Conservation (phyloP, 2,329 filamentous ascomycete genomes). For the Penicillium capsulatum region DNA sequence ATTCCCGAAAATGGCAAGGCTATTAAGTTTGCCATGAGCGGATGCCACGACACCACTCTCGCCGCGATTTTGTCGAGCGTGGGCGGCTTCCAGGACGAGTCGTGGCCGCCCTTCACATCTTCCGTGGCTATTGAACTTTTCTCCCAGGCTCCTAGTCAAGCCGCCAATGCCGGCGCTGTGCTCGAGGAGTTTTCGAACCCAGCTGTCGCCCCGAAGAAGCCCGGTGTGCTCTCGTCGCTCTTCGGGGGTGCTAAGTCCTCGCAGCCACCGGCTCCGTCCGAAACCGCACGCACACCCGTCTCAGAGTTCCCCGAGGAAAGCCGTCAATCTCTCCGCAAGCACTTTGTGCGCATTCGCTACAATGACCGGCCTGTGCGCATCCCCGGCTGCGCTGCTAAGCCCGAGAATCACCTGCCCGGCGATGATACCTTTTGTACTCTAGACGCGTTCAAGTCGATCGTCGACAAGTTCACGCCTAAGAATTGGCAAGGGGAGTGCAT, state of each 20-base stretch:
- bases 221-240: conserved; percentile 33
- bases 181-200: conserved; percentile 27
- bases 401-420: conserved; percentile 78
- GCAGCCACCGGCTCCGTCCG: conserved; percentile 20
- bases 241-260: conserved; percentile 19
- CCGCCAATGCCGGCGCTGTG: conserved; percentile 15
- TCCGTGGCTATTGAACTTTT: conserved; percentile 91
- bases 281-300: conserved; percentile 34
- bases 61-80: conserved; percentile 72
- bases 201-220: conserved; percentile 21
- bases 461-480: conserved; percentile 80
- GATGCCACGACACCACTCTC: conserved; percentile 91
- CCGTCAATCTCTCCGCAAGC: conserved; percentile 47
- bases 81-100: conserved; percentile 67
- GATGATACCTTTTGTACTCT: conserved; percentile 89
- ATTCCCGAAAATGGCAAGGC: conserved; percentile 39
- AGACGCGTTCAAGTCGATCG: conserved; percentile 84
- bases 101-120: conserved; percentile 91
- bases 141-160: conserved; percentile 45
- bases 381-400: conserved; percentile 67
- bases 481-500: conserved; percentile 68
- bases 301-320: conserved; percentile 27
- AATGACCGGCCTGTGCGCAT: conserved; percentile 80
- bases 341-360: conserved; percentile 87
- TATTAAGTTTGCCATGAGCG: conserved; percentile 72